A percentile compares a stretch with the other conserved stretches of the same genome.
Conservation (phyloP, 192 early-diverging fungal species). For the Geranomyces michiganensis region DNA sequence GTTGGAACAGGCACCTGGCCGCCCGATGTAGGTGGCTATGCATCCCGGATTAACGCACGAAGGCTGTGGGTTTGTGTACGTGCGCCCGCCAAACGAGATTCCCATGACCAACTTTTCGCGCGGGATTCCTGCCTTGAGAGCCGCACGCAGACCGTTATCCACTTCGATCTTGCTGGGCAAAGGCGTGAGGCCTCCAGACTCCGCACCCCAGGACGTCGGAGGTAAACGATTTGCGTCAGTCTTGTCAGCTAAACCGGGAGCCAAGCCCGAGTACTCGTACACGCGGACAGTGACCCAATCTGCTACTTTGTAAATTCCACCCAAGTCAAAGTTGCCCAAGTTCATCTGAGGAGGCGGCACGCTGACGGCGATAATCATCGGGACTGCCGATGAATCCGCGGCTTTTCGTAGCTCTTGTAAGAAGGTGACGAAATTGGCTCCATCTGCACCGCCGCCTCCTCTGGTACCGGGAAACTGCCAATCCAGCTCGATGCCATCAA, state of each 20-base stretch:
- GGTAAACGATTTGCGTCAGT: neutral
- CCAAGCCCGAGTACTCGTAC: constrained; percentile 16
- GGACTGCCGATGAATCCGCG: neutral
- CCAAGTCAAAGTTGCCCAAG: neutral
- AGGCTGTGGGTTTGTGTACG: neutral
- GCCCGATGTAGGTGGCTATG: neutral
- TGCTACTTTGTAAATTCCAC: neutral
- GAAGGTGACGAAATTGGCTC: constrained; percentile 5
- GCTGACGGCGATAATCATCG: neutral
- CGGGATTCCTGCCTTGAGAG: constrained; percentile 15
- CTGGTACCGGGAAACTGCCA: neutral
- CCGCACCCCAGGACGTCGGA: neutral
- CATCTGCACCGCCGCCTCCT: constrained; percentile 3
- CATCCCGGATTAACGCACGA: neutral
- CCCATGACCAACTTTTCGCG: constrained; percentile 23
- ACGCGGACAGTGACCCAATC: constrained; percentile 9
- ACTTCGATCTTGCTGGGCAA: constrained; percentile 1
- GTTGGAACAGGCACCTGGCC: constrained; percentile 17
- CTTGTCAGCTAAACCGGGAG: neutral
- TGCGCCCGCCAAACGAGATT: constrained; percentile 17
- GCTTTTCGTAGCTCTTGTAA: constrained; percentile 1
- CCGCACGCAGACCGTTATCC: constrained; percentile 7
- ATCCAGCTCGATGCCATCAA: constrained; percentile 25
- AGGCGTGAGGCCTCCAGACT: neutral
- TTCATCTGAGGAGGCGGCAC: neutral